Evolutionary conservation across 148 eudicot species (phyloP).

Genomic region (Euryodendron excelsum): DNA sequence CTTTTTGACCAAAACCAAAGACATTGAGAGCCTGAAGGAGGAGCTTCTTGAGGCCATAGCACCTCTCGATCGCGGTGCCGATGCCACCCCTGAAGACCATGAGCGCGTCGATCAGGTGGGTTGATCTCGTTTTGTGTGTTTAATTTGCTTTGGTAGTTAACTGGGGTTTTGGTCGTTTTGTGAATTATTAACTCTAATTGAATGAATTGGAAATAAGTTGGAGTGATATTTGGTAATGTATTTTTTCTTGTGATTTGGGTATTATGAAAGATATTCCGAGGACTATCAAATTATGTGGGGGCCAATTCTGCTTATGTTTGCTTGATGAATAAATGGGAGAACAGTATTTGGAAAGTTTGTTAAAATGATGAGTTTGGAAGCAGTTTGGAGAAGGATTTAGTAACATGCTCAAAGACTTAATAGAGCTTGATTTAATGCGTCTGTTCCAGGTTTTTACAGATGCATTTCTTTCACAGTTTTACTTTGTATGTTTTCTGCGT

Average conservation of each 20-base stretch:
- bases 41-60: slow-evolving; percentile 41
- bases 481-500: too few species aligned
- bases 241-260: neutral
- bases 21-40: slow-evolving; percentile 35
- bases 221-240: neutral
- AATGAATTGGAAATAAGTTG: neutral
- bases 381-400: too few species aligned
- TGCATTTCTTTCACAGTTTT: too few species aligned
- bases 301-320: neutral
- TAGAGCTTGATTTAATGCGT: too few species aligned
- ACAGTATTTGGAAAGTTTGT: neutral
- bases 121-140: neutral
- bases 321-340: neutral
- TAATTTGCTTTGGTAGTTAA: neutral
- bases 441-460: too few species aligned
- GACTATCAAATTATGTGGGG: neutral
- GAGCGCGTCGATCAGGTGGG: slow-evolving; percentile 36
- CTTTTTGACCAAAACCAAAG: slow-evolving; percentile 15
- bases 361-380: neutral
- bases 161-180: neutral
- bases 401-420: too few species aligned
- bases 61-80: slow-evolving; percentile 43
- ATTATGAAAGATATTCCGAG: neutral
- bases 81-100: slow-evolving; percentile 36
- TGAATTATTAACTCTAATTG: neutral